Percentiles rank a stretch among this genome's conserved stretches.
Conservation (phyloP, 2,329 filamentous ascomycete genomes). For the Botrytis pseudocinerea region DNA sequence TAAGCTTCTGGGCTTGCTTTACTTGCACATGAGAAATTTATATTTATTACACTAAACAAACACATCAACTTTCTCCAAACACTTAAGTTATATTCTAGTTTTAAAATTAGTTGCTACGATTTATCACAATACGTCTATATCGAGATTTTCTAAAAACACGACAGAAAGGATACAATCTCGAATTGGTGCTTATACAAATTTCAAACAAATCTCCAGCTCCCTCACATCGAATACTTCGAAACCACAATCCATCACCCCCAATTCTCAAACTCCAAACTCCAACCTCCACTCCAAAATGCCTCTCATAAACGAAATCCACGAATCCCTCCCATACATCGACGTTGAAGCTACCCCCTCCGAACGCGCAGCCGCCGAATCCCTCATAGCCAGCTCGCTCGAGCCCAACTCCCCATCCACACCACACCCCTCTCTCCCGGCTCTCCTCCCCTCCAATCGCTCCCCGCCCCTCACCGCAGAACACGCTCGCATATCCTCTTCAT, state of each 20-base stretch:
- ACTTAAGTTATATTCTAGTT: neutral
- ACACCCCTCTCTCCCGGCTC: constrained; percentile 56
- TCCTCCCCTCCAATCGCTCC: constrained; percentile 59
- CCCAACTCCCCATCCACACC: constrained; percentile 41
- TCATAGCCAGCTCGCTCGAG: constrained; percentile 66
- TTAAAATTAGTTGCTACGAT: neutral
- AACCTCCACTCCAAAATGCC: constrained; percentile 31
- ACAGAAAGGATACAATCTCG: neutral
- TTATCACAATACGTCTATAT: neutral
- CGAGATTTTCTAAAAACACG: neutral
- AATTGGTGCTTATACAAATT: neutral
- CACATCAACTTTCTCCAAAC: neutral
- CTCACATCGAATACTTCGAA: constrained; percentile 1
- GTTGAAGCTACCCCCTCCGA: constrained; percentile 62
- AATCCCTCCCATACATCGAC: constrained; percentile 64
- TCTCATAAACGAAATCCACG: constrained; percentile 36
- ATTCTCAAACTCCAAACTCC: neutral
- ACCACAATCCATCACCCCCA: constrained; percentile 11
- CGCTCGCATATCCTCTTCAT: constrained; percentile 1
- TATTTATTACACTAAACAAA: constrained; percentile 3
- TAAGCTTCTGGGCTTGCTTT: neutral
- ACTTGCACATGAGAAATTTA: constrained; percentile 4
- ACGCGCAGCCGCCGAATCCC: constrained; percentile 65
- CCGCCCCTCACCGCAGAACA: constrained; percentile 69
- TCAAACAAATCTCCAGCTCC: neutral